Evolutionary conservation across 306 rosid species (phyloP), one percentile per base, ranked within the genome.

Genomic region (Vigna reflexopilosa): DNA sequence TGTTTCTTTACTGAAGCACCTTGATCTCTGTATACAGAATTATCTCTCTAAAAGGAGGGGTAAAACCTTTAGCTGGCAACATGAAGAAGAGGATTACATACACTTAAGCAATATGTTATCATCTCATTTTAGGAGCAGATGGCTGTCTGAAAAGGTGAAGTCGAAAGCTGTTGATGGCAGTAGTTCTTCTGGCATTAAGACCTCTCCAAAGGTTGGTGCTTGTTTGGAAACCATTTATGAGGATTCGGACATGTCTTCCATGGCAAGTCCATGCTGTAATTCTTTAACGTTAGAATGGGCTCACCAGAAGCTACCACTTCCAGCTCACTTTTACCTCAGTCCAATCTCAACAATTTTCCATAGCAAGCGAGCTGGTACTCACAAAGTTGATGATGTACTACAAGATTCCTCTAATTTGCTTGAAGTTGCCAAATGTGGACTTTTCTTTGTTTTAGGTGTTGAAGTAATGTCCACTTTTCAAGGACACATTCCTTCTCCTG

Each of bases 221-320:
- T 81, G 80, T 70, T 80, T 95, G 69, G 90, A 86, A 63, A 90
- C 97, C 56, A 92, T 95, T 74, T 83, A 87, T 78, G 98, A 95
- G 86, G 97, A 94, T 78, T 51, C 32, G 9, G 97, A 90, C 82
- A 76, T 68, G 79, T 75, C 91, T 75, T 19, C 83, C 64, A 15
- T 24, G 32, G 64, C 59, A 42, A 57, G 48, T 64, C 85, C 84
- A 19, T 84, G 79, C 62, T 49, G 40, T 82, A 79, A 84, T 51
- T 85, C 93, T 55, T 82, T 89, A 73, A 67, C 28, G n/a, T 68
- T 82, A 51, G 95, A 92, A 83, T 92, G 98, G 98, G 97, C 93
- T 77, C 85, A 77, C 87, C 98, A 95, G 91, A 88, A 92, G 86
- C 81, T 92, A 51, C 98, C 98, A 64, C 89, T 95, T 88, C 98